These are phyloP conservation scores for Yarrowia sp. DNA, from an alignment of 805 yeast species.

Conservation along the genomic window DNA sequence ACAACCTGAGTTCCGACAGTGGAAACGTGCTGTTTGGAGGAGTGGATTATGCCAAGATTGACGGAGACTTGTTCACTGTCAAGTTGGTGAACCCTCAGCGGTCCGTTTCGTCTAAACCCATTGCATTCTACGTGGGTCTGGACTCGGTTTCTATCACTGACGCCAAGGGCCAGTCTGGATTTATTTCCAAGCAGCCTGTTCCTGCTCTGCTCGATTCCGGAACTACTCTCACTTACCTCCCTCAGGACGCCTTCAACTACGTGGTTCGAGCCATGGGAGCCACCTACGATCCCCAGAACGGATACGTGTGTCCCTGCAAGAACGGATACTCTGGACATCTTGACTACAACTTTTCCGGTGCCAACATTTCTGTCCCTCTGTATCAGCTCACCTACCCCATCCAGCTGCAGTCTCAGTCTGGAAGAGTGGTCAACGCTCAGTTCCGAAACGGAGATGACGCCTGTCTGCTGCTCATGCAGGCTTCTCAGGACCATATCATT, in stretches of 20 bases:
- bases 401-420: constrained; percentile 19
- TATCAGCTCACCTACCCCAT: constrained; percentile 36
- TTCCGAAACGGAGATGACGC: constrained; percentile 32
- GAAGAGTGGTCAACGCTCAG: constrained; percentile 26
- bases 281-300: constrained; percentile 20
- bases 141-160: constrained; percentile 29
- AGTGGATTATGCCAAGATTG: constrained; percentile 45
- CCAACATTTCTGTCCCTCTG: constrained; percentile 32
- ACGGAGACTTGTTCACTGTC: constrained; percentile 42
- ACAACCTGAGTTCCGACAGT: constrained; percentile 35
- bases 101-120: constrained; percentile 27
- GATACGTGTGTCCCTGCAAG: constrained; percentile 28
- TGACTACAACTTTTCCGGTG: constrained; percentile 32
- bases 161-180: constrained; percentile 15
- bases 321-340: constrained; percentile 22
- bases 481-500: constrained; percentile 41
- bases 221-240: constrained; percentile 52
- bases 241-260: constrained; percentile 34
- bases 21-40: constrained; percentile 50
- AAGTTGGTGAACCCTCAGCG: constrained; percentile 35
- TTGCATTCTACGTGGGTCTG: constrained; percentile 32
- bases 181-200: constrained; percentile 19
- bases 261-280: constrained; percentile 20
- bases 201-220: constrained; percentile 59
- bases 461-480: constrained; percentile 34